Evolutionary conservation across 257 asterid genomes (phyloP).

Genomic region (Solanum habrochaites): DNA sequence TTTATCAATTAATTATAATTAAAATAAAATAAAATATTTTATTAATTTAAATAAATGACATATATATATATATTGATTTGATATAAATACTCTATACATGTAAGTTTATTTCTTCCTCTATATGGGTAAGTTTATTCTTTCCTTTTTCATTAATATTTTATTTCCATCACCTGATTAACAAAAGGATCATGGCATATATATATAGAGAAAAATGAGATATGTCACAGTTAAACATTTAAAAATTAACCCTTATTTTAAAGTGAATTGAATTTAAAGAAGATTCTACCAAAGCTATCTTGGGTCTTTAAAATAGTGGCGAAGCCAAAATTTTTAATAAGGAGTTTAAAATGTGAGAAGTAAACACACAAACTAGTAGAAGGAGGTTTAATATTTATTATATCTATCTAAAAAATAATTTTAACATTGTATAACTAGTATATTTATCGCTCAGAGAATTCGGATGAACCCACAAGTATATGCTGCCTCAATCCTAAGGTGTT

Average conservation of each 20-base stretch:
- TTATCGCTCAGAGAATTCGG: fast-evolving
- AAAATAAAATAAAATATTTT: too few relatives aligned
- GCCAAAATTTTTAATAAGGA: fast-evolving
- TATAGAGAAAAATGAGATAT: neutral
- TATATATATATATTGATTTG: fast-evolving
- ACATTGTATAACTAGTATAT: too few relatives aligned
- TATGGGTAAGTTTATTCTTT: neutral
- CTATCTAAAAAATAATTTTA: too few relatives aligned
- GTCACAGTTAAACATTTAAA: too few relatives aligned
- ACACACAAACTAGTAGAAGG: fast-evolving
- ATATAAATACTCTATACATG: fast-evolving
- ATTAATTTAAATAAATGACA: too few relatives aligned
- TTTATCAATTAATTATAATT: too few relatives aligned
- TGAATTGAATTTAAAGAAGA: neutral
- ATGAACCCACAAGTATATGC: too few relatives aligned
- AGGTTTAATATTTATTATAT: too few relatives aligned
- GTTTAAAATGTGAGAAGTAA: too few relatives aligned
- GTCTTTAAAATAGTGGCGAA: neutral
- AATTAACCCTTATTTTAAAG: neutral
- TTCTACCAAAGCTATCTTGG: neutral
- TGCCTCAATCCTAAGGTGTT: neutral
- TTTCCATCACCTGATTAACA: neutral
- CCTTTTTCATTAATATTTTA: neutral
- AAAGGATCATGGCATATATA: too few relatives aligned
- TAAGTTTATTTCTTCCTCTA: too few relatives aligned